Evolutionary conservation across 163 green algal species (phyloP).

Genomic region (Chlorella variabilis): DNA sequence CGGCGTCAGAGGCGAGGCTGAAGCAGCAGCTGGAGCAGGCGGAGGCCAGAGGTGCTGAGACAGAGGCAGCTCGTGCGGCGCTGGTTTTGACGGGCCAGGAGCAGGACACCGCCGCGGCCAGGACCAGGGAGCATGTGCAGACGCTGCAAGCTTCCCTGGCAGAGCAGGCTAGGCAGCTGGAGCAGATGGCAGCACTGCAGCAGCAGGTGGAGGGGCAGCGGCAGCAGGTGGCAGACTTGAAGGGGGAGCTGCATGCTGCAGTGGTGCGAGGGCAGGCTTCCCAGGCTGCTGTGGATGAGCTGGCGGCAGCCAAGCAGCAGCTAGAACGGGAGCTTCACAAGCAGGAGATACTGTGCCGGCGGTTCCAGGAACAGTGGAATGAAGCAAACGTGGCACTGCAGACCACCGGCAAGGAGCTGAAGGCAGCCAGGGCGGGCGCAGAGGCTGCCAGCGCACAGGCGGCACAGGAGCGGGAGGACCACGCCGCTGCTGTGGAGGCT

Average conservation of each 20-base stretch:
- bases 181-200: not conserved
- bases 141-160: not conserved
- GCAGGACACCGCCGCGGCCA: not conserved
- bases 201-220: not conserved
- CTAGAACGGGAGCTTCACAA: not conserved
- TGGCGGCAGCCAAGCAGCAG: not conserved
- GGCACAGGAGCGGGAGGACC: conserved; percentile 3
- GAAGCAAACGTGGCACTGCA: not conserved
- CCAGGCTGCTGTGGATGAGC: not conserved
- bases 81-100: not conserved
- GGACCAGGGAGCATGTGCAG: not conserved
- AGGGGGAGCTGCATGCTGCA: not conserved
- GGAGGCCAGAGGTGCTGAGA: not conserved
- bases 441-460: not conserved
- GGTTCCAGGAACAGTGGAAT: not conserved
- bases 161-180: conserved; percentile 8
- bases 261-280: not conserved
- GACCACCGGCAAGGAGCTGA: not conserved
- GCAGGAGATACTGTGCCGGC: not conserved
- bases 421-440: not conserved
- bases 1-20: not conserved
- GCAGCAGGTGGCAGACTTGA: not conserved
- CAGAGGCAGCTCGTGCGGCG: not conserved
- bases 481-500: not conserved
- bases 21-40: not conserved